Percentiles rank a stretch among this genome's conserved stretches.
These are phyloP conservation scores for Aureobasidium mangrovei DNA, from an alignment of 2,329 filamentous ascomycete genomes.

Conservation along the genomic window DNA sequence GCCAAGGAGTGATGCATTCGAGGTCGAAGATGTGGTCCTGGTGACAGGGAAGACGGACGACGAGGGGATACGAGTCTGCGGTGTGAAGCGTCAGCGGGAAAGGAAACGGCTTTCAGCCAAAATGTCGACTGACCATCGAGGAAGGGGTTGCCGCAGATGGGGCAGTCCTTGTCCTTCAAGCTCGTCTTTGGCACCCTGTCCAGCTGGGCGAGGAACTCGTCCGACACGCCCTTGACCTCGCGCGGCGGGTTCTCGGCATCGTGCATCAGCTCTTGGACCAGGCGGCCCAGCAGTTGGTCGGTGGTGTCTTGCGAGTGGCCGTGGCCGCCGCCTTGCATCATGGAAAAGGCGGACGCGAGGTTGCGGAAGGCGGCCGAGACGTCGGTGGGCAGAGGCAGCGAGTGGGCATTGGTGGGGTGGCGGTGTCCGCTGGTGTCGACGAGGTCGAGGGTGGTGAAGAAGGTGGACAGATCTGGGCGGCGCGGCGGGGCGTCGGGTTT, in stretches of 20 bases:
- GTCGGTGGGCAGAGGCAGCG: slow-evolving; percentile 52
- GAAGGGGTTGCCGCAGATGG: slow-evolving; percentile 53
- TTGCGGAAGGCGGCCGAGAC: slow-evolving; percentile 51
- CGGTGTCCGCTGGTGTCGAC: slow-evolving; percentile 45
- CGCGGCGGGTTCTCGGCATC: slow-evolving; percentile 51
- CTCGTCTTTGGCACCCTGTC: slow-evolving; percentile 49
- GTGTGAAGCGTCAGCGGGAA: neutral
- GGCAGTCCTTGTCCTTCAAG: slow-evolving; percentile 48
- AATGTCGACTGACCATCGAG: slow-evolving; percentile 40
- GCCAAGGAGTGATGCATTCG: slow-evolving; percentile 56
- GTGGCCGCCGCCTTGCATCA: slow-evolving; percentile 40
- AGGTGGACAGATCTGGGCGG: slow-evolving; percentile 56
- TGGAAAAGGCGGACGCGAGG: slow-evolving; percentile 52
- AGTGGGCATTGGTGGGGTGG: slow-evolving; percentile 44
- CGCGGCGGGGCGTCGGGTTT: slow-evolving; percentile 32
- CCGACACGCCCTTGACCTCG: slow-evolving; percentile 52
- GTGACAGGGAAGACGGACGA: slow-evolving; percentile 55
- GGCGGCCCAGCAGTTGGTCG: slow-evolving; percentile 38
- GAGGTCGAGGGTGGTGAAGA: slow-evolving; percentile 55
- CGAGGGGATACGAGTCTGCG: slow-evolving; percentile 51
- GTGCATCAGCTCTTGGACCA: slow-evolving; percentile 48
- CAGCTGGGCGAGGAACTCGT: slow-evolving; percentile 52
- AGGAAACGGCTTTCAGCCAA: neutral
- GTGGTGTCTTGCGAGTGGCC: slow-evolving; percentile 18
- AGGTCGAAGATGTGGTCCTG: slow-evolving; percentile 54